Percentiles rank a stretch among this genome's conserved stretches.
These are phyloP conservation scores for Cardiospermum halicacabum DNA, from an alignment of 345 rosid genomes.

Conservation along the genomic window DNA sequence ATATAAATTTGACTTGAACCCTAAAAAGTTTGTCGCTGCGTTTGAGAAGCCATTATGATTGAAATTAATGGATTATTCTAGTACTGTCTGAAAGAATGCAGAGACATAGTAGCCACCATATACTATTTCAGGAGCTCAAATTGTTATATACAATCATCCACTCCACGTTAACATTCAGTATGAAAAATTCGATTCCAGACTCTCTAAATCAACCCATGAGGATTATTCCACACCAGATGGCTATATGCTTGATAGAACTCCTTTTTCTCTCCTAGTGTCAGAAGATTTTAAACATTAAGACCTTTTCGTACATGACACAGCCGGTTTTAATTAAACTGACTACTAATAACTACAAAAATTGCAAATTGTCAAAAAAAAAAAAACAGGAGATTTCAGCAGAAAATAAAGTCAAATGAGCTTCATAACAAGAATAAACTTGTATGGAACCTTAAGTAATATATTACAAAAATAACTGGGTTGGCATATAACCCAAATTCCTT, in stretches of 20 bases:
- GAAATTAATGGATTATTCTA: neutral
- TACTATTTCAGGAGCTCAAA: neutral
- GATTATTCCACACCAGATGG: slow-evolving; percentile 3
- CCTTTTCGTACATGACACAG: neutral
- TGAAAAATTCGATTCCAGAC: neutral
- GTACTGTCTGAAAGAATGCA: too few relatives aligned
- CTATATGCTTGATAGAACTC: neutral
- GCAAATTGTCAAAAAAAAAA: neutral
- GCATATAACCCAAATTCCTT: neutral
- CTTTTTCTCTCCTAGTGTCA: neutral
- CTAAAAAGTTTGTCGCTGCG: neutral
- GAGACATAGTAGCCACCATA: neutral
- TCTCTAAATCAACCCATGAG: neutral
- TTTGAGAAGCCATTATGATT: neutral
- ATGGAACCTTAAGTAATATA: neutral
- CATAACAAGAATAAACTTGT: neutral
- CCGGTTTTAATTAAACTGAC: neutral
- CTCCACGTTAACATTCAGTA: neutral
- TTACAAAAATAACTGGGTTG: neutral
- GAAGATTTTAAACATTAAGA: neutral
- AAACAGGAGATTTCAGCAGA: neutral
- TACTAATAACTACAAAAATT: neutral
- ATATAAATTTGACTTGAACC: neutral
- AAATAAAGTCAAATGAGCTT: neutral
- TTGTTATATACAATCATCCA: neutral